Conservation (phyloP, 345 rosid species). For the Brassica juncea region DNA sequence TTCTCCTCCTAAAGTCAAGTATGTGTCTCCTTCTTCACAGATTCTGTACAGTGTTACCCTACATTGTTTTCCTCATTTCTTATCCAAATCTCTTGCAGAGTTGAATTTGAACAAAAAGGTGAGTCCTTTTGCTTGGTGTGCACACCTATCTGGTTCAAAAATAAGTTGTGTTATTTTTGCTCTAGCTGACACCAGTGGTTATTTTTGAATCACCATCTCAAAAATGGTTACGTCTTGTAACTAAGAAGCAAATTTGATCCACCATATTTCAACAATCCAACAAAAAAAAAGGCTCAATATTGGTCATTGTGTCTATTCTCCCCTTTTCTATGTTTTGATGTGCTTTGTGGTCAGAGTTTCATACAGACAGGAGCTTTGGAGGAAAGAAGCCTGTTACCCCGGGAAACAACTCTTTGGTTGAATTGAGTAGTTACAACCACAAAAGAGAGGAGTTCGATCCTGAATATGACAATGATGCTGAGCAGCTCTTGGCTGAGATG, state of each 20-base stretch:
- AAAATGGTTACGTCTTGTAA: slow-evolving; percentile 4
- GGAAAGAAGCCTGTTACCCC: slow-evolving; percentile 66
- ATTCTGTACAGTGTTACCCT: slow-evolving; percentile 15
- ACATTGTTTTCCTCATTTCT: slow-evolving; percentile 28
- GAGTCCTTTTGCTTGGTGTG: slow-evolving; percentile 51
- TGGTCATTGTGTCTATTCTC: slow-evolving; percentile 13
- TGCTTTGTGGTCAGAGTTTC: slow-evolving; percentile 60
- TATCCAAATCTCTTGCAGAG: slow-evolving; percentile 48
- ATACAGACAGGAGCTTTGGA: slow-evolving; percentile 55
- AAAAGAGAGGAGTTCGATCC: slow-evolving; percentile 91
- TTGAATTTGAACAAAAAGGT: slow-evolving; percentile 71
- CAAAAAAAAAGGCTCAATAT: slow-evolving; percentile 1
- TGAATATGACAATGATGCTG: slow-evolving; percentile 95
- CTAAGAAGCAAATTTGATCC: background rate
- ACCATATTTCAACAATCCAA: background rate
- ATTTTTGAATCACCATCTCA: background rate
- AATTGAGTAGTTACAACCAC: slow-evolving; percentile 71
- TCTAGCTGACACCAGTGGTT: slow-evolving; percentile 10
- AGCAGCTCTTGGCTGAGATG: slow-evolving; percentile 95
- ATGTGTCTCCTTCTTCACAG: slow-evolving; percentile 38
- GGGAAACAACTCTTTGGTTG: slow-evolving; percentile 69
- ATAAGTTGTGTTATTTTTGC: slow-evolving; percentile 8
- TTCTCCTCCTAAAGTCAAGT: slow-evolving; percentile 94
- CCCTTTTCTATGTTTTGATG: slow-evolving; percentile 19
- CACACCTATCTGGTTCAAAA: slow-evolving; percentile 37